Conservation (phyloP, 495 filamentous ascomycete genomes). For the Pyrenopolyporus hunteri region DNA sequence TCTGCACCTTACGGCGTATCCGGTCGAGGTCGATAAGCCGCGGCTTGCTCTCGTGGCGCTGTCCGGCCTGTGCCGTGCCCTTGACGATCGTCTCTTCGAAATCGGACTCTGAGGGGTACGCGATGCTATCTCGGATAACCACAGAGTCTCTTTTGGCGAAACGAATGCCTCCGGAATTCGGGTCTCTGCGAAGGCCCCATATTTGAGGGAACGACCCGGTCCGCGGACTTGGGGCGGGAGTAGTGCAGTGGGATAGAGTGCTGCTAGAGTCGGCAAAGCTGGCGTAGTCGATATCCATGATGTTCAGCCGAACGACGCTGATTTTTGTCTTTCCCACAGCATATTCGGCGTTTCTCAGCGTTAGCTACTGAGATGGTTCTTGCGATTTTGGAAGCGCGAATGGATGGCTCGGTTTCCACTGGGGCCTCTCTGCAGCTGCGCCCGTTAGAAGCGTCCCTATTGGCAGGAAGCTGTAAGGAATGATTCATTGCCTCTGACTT, state of each 20-base stretch:
- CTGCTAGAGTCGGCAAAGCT: not conserved
- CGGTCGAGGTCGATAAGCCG: conserved; percentile 14
- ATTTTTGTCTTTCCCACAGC: not conserved
- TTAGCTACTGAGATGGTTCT: not conserved
- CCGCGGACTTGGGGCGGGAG: not conserved
- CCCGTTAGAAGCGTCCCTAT: conserved; percentile 9
- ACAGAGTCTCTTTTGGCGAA: conserved; percentile 5
- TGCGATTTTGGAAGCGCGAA: conserved; percentile 11
- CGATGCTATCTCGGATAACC: conserved; percentile 24
- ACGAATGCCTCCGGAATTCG: not conserved
- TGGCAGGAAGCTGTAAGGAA: conserved; percentile 10
- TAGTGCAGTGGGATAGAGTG: not conserved
- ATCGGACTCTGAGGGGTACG: conserved; percentile 16
- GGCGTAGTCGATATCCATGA: conserved; percentile 5
- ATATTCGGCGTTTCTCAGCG: not conserved
- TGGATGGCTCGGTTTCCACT: conserved; percentile 3
- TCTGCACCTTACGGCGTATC: conserved; percentile 1
- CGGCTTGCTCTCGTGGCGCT: conserved; percentile 12
- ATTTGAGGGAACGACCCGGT: not conserved
- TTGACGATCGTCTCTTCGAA: conserved; percentile 25
- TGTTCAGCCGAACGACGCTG: not conserved
- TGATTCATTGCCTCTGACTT: conserved; percentile 24
- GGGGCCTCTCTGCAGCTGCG: not conserved
- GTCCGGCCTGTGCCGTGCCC: conserved; percentile 17
- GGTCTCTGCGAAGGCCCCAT: conserved; percentile 18